These are phyloP conservation scores for Pythium dissimile DNA, from an alignment of 352 stramenopile genomes.

Conservation along the genomic window DNA sequence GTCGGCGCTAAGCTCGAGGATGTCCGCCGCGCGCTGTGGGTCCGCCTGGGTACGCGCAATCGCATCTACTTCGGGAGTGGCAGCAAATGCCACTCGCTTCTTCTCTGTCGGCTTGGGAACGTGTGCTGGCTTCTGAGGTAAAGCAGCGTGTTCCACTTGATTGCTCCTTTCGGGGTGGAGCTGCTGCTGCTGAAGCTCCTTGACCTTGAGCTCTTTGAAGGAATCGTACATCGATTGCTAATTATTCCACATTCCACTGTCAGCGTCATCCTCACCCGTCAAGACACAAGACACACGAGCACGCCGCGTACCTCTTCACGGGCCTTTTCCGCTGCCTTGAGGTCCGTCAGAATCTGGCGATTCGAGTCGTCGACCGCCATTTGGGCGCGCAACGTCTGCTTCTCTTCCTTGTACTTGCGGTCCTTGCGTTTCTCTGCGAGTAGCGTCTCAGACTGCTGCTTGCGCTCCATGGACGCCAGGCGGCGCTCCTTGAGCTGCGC, in stretches of 20 bases:
- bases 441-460: conserved; percentile 33
- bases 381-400: conserved; percentile 69
- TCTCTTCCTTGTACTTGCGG: conserved; percentile 58
- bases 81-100: conserved; percentile 39
- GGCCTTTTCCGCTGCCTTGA: conserved; percentile 75
- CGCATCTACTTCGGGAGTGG: neutral
- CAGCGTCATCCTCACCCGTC: neutral
- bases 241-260: neutral
- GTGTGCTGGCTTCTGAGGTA: neutral
- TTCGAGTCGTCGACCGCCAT: conserved; percentile 80
- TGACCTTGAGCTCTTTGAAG: conserved; percentile 43
- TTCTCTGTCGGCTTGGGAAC: conserved; percentile 1
- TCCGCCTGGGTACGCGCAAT: neutral
- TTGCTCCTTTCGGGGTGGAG: neutral
- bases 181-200: conserved; percentile 15
- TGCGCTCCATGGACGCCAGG: conserved; percentile 62
- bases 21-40: conserved; percentile 3
- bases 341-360: conserved; percentile 61
- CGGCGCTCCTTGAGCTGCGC: conserved; percentile 34
- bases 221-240: conserved; percentile 72
- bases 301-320: conserved; percentile 56
- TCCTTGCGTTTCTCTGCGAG: conserved; percentile 50
- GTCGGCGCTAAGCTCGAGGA: conserved; percentile 54
- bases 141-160: neutral
- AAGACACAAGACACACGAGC: neutral